Evolutionary conservation across 2,329 filamentous ascomycete species (phyloP).

Genomic region (Diaporthe caulivora): DNA sequence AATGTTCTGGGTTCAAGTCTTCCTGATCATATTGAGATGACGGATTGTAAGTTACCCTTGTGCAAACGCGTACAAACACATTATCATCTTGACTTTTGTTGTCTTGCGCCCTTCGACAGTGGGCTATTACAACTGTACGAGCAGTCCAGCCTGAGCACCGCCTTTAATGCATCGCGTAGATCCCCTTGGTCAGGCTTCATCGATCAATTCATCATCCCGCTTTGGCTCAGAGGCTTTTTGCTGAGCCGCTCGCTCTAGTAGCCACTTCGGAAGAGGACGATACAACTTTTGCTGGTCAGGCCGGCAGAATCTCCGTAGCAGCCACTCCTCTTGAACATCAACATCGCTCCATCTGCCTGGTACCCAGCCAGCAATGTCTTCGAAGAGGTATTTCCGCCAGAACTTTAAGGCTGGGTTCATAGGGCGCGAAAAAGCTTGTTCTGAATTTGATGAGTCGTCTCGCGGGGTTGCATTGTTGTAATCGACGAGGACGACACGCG

Average conservation of each 20-base stretch:
- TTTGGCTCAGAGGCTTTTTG: no score
- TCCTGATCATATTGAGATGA: no score
- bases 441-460: background rate
- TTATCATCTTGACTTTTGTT: no score
- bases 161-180: no score
- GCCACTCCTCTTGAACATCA: background rate
- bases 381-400: background rate
- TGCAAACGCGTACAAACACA: no score
- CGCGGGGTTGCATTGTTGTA: background rate
- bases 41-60: no score
- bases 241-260: background rate
- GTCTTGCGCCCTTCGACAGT: no score
- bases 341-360: background rate
- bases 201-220: no score
- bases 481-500: background rate
- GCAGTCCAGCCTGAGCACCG: no score
- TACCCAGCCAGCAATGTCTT: conserved; percentile 2
- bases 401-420: background rate
- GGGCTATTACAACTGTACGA: no score
- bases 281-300: background rate
- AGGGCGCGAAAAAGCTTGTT: background rate
- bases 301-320: background rate
- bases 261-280: background rate
- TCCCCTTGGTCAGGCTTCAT: no score
- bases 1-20: no score